Percentiles rank a stretch among this genome's conserved stretches.
These are phyloP conservation scores for Aspergillus jensenii DNA, from an alignment of 2,329 filamentous ascomycete genomes.

Conservation along the genomic window DNA sequence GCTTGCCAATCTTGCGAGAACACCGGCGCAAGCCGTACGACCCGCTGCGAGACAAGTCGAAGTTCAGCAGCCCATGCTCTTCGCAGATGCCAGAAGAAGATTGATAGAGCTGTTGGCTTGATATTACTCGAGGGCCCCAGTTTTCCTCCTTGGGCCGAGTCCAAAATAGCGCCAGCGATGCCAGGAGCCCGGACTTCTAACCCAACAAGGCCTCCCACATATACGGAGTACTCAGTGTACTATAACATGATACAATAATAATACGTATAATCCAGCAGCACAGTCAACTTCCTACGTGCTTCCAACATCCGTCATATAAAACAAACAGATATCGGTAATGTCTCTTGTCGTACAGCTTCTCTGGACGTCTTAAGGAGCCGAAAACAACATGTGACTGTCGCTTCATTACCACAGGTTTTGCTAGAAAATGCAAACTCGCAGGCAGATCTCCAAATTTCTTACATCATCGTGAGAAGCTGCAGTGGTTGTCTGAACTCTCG, in stretches of 20 bases:
- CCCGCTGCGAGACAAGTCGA: slow-evolving; percentile 1
- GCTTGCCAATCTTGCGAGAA: slow-evolving; percentile 3
- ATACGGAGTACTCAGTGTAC: too few relatives aligned
- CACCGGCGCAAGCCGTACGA: slow-evolving; percentile 2
- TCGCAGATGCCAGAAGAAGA: not conserved
- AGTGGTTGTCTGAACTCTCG: not conserved
- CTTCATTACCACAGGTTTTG: not conserved
- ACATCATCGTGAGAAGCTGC: not conserved
- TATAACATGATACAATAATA: not conserved
- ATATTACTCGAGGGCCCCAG: not conserved
- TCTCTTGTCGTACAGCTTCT: not conserved
- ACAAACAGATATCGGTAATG: not conserved
- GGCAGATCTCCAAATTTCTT: not conserved
- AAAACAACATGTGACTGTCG: slow-evolving; percentile 2
- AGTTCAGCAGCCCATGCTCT: not conserved
- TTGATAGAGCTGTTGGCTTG: not conserved
- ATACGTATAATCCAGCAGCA: not conserved
- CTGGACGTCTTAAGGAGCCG: not conserved
- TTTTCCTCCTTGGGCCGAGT: not conserved
- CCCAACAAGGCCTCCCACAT: not conserved
- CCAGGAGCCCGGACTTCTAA: not conserved
- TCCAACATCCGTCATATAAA: not conserved
- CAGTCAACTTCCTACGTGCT: not conserved
- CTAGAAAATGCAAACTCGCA: not conserved
- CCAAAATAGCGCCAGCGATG: not conserved